These are phyloP conservation scores for Colletotrichum sp. DNA, from an alignment of 2,329 filamentous ascomycete genomes.

Conservation along the genomic window DNA sequence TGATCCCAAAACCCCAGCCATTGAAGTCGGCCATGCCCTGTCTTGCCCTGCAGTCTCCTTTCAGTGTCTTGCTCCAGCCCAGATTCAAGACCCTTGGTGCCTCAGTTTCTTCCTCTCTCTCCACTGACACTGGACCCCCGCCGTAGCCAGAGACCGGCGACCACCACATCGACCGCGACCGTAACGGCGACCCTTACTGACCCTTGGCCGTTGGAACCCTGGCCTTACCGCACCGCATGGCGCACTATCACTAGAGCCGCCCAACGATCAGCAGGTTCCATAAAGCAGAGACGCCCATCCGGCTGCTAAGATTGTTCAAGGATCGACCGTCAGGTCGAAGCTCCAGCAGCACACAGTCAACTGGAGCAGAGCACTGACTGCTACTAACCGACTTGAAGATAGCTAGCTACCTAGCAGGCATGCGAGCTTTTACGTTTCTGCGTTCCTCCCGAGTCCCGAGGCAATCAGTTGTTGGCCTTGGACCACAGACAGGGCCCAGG, in stretches of 20 bases:
- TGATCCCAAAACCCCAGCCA: background rate
- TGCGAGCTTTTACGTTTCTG: background rate
- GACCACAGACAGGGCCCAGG: slow-evolving; percentile 14
- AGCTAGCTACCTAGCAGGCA: background rate
- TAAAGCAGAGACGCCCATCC: background rate
- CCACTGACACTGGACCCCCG: background rate
- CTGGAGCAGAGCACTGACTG: slow-evolving; percentile 11
- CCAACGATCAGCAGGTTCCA: background rate
- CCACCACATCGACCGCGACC: background rate
- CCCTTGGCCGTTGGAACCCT: slow-evolving; percentile 2
- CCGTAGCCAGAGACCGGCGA: background rate
- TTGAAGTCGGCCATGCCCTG: background rate
- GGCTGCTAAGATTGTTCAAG: slow-evolving; percentile 11
- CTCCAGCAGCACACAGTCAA: slow-evolving; percentile 1
- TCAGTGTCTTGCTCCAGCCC: slow-evolving; percentile 2
- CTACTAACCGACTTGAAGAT: background rate
- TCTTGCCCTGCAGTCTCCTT: background rate
- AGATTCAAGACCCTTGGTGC: slow-evolving; percentile 19
- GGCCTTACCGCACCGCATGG: background rate
- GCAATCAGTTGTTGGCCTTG: slow-evolving; percentile 6
- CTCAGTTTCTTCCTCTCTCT: background rate
- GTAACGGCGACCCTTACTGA: background rate
- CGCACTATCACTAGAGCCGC: slow-evolving; percentile 9
- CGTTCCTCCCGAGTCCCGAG: slow-evolving; percentile 3
- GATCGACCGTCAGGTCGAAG: slow-evolving; percentile 8